phyloP scores from a whole-genome alignment of 148 eudicot species.

The Nepenthes gracilis region DNA sequence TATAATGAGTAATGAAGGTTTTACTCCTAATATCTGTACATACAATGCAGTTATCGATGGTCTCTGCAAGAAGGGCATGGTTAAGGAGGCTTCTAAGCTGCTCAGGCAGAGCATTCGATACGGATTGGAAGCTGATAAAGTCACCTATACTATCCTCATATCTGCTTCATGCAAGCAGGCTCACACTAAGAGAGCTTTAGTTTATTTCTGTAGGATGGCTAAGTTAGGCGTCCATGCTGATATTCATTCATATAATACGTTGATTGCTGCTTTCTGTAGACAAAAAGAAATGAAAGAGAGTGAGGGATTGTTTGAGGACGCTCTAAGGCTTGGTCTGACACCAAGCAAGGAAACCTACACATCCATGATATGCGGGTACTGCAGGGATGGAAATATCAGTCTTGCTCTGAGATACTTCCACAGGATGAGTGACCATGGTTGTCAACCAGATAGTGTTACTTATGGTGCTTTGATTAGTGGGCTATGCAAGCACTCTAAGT shows the following conservation, averaged over 20 bases:
- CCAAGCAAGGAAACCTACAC: conserved; percentile 78
- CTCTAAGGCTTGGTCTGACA: conserved; percentile 37
- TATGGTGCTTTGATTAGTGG: conserved; percentile 87
- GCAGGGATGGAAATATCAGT: conserved; percentile 32
- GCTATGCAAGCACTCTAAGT: conserved; percentile 58
- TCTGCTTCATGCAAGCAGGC: conserved; percentile 45
- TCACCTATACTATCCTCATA: conserved; percentile 75
- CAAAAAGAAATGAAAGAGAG: conserved; percentile 54
- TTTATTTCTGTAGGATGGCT: conserved; percentile 41
- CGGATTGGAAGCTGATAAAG: conserved; percentile 58
- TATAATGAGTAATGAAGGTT: conserved; percentile 33
- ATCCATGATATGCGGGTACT: conserved; percentile 76
- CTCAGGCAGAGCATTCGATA: conserved; percentile 19
- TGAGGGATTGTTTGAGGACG: conserved; percentile 50
- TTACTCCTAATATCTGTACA: conserved; percentile 45
- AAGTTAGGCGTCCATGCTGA: conserved; percentile 57
- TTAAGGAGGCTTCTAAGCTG: conserved; percentile 47
- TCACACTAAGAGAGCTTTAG: conserved; percentile 30
- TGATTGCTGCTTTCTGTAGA: conserved; percentile 54
- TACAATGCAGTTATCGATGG: conserved; percentile 65
- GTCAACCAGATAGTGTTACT: conserved; percentile 61
- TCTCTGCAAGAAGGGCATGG: conserved; percentile 60
- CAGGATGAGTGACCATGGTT: conserved; percentile 54
- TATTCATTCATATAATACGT: conserved; percentile 54
- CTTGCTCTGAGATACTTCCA: conserved; percentile 38